Base-by-base conservation (phyloP, 2,329 filamentous ascomycete species). In the Knufia petricola region DNA sequence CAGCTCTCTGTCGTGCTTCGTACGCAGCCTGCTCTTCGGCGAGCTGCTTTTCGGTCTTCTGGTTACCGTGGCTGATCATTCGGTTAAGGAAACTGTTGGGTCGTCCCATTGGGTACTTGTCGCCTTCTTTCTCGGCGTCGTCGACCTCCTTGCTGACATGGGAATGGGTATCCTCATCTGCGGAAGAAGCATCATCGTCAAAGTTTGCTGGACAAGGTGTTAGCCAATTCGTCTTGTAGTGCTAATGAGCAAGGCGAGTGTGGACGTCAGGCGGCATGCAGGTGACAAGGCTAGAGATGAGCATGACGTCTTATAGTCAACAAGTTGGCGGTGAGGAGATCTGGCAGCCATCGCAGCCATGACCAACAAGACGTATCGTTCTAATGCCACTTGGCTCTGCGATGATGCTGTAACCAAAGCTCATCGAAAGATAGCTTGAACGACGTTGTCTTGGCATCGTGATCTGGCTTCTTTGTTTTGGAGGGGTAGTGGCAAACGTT, bases 61-160 rank as follows among this genome's bases (percentile, higher is more conserved):
- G 54, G 51, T 58, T 58, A 43, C 56, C 56, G 46, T 57, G 55
- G 23, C 46, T 40, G 42, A 58, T 58, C 51, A 57, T 50, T n/a
- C 56, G 51, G 47, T 58, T 57, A 42, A 58, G 44, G 24, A 58
- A 52, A 39, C 45, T 51, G 19, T 55, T 55, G 31, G 56, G 56
- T 50, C 50, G 52, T 31, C 56, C 55, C 7, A 37, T 23, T 7
- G 53, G 52, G 12, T 58, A 48, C 38, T 48, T 48, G n/a, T 48
- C 46, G 9, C 54, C 52, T 23, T 53, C 52, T 36, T 44, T 53
- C 42, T 58, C 56, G 24, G 54, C 54, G 7, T 55, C 52, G 3
- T 58, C 56, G 32, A 52, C 50, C 42, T 58, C 56, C 28, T 54
- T 55, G 47, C 13, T 54, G 36, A 58, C 48, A 37, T 55, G 52